A percentile compares a stretch with the other conserved stretches of the same genome.
Conservation (phyloP, 495 filamentous ascomycete genomes). For the Neurospora sp. region DNA sequence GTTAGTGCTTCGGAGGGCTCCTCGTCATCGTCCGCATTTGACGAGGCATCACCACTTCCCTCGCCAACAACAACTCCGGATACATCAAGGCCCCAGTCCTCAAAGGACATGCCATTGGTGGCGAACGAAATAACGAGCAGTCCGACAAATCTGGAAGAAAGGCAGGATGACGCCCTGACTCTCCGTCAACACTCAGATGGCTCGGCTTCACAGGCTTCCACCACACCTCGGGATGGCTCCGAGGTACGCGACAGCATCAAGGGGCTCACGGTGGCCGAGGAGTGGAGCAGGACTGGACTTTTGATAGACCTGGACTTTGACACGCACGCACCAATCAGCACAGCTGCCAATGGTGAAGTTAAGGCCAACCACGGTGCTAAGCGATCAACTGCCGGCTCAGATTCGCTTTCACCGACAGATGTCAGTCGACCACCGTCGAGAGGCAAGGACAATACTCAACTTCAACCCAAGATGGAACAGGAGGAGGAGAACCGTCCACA, state of each 20-base stretch:
- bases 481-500: background rate
- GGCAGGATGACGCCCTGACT: slow-evolving; percentile 17
- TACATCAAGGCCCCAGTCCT: slow-evolving; percentile 36
- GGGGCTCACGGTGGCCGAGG: slow-evolving; percentile 9
- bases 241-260: slow-evolving; percentile 1
- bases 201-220: slow-evolving; percentile 13
- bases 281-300: slow-evolving; percentile 28
- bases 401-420: background rate
- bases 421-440: background rate
- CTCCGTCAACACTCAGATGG: slow-evolving; percentile 11
- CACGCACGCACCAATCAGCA: slow-evolving; percentile 9
- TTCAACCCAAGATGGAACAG: background rate
- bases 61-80: slow-evolving; percentile 34
- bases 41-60: slow-evolving; percentile 32
- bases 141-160: background rate
- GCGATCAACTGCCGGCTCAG: background rate
- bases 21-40: slow-evolving; percentile 33
- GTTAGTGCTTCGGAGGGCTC: slow-evolving; percentile 30
- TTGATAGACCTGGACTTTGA: slow-evolving; percentile 29
- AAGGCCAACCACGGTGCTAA: background rate
- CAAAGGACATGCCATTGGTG: slow-evolving; percentile 19
- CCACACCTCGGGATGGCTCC: slow-evolving; percentile 14
- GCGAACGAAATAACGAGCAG: slow-evolving; percentile 2
- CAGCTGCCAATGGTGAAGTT: background rate
- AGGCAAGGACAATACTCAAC: background rate